A percentile compares a stretch with the other conserved stretches of the same genome.
Conservation (phyloP, 208 protist species). For the Acanthamoeba lenticulata region DNA sequence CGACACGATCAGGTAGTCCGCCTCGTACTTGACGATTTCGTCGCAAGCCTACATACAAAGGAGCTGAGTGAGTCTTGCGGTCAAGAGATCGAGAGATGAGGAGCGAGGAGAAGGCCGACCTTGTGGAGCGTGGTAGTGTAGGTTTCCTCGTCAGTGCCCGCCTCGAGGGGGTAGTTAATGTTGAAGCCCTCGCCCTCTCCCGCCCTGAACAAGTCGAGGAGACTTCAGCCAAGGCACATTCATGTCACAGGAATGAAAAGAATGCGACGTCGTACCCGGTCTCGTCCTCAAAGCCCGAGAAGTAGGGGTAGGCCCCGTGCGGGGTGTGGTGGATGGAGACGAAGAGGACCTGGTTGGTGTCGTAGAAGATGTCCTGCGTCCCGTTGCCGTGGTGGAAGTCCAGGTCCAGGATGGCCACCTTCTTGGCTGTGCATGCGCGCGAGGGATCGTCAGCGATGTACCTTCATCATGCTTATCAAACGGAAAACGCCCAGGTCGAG, state of each 20-base stretch:
- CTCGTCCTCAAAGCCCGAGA: constrained; percentile 25
- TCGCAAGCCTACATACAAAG: neutral
- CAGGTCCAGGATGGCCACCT: constrained; percentile 79
- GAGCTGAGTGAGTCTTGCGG: neutral
- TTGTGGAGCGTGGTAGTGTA: constrained; percentile 37
- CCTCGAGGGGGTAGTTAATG: constrained; percentile 75
- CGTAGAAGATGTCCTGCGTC: constrained; percentile 77
- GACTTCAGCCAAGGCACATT: neutral
- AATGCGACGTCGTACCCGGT: neutral
- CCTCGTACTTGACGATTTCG: constrained; percentile 7
- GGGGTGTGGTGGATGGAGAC: constrained; percentile 76
- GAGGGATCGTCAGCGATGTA: neutral
- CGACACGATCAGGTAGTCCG: constrained; percentile 70
- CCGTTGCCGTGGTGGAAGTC: constrained; percentile 81
- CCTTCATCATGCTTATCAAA: neutral
- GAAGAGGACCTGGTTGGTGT: constrained; percentile 71
- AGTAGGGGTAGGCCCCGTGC: constrained; percentile 69
- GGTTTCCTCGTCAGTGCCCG: constrained; percentile 63
- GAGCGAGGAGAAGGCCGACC: neutral
- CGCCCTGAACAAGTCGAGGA: neutral
- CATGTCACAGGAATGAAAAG: neutral
- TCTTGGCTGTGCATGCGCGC: neutral
- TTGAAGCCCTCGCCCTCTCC: constrained; percentile 74
- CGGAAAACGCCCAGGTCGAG: neutral
- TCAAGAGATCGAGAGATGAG: neutral